Evolutionary conservation across 108 stramenopile genomes (phyloP).

Genomic region (Fragilaria radians): DNA sequence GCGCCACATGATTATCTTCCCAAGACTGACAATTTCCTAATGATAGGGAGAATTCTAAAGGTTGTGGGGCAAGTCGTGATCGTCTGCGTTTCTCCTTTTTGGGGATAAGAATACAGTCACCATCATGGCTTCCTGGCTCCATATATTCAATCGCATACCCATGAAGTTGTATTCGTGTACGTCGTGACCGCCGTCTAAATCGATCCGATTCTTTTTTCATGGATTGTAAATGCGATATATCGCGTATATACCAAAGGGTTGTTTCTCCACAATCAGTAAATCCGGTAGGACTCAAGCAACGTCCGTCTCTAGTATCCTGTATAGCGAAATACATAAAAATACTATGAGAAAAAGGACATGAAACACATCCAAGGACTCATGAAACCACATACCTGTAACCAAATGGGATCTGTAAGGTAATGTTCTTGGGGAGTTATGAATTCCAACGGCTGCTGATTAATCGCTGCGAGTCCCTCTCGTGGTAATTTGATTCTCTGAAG

Average conservation of each 20-base stretch:
- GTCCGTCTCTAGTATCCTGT: slow-evolving; percentile 48
- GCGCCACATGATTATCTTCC: slow-evolving; percentile 53
- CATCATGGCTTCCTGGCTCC: not conserved
- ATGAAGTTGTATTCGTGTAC: not conserved
- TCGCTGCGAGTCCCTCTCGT: not conserved
- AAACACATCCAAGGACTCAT: not conserved
- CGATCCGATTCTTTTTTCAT: not conserved
- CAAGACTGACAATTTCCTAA: not conserved
- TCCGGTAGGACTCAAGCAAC: slow-evolving; percentile 59
- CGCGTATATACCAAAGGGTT: slow-evolving; percentile 54
- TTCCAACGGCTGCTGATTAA: not conserved
- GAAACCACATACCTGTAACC: slow-evolving; percentile 38
- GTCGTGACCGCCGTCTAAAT: not conserved
- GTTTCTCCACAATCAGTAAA: slow-evolving; percentile 79
- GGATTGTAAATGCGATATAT: not conserved
- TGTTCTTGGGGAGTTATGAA: slow-evolving; percentile 12
- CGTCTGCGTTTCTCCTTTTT: not conserved
- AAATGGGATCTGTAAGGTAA: slow-evolving; percentile 39
- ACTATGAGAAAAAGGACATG: not conserved
- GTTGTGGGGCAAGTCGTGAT: no score
- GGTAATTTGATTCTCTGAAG: slow-evolving; percentile 20
- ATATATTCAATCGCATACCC: not conserved
- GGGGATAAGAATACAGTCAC: not conserved
- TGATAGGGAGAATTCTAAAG: not conserved
- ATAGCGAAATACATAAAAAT: not conserved